phyloP scores from a whole-genome alignment of 805 yeast species.

The Candida alai region DNA sequence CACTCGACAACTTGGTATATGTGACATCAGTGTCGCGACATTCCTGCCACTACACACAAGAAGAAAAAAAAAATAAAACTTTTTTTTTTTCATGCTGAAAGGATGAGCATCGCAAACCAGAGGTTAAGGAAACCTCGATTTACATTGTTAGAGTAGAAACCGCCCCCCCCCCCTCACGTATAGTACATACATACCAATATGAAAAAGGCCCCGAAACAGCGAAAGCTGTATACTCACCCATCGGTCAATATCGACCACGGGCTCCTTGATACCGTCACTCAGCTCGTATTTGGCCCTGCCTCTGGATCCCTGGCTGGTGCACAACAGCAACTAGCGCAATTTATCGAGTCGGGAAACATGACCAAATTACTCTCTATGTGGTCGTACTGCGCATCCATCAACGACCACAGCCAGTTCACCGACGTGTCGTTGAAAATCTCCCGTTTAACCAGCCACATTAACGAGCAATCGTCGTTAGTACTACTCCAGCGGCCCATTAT shows the following conservation, averaged over 20 bases:
- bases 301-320: background rate
- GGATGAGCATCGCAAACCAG: too few species aligned
- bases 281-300: too few species aligned
- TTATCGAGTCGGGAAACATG: slow-evolving; percentile 27
- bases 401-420: slow-evolving; percentile 52
- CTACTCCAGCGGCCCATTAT: slow-evolving; percentile 18
- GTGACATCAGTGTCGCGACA: too few species aligned
- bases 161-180: too few species aligned
- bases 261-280: slow-evolving; percentile 10
- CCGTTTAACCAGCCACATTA: slow-evolving; percentile 19
- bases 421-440: slow-evolving; percentile 40
- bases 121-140: too few species aligned
- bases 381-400: slow-evolving; percentile 40
- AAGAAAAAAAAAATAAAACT: too few species aligned
- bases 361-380: slow-evolving; percentile 36
- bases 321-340: slow-evolving; percentile 15
- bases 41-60: too few species aligned
- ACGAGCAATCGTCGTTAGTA: slow-evolving; percentile 9
- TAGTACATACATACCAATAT: too few species aligned
- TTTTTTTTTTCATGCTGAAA: too few species aligned
- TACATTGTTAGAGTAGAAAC: too few species aligned
- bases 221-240: slow-evolving; percentile 6
- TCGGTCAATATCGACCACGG: slow-evolving; percentile 14
- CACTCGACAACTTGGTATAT: too few species aligned
- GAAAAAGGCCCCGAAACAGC: slow-evolving; percentile 6